Percentiles rank a stretch among this genome's conserved stretches.
Evolutionary conservation across 2,329 filamentous ascomycete species (phyloP).

Genomic region (Alternaria atra): DNA sequence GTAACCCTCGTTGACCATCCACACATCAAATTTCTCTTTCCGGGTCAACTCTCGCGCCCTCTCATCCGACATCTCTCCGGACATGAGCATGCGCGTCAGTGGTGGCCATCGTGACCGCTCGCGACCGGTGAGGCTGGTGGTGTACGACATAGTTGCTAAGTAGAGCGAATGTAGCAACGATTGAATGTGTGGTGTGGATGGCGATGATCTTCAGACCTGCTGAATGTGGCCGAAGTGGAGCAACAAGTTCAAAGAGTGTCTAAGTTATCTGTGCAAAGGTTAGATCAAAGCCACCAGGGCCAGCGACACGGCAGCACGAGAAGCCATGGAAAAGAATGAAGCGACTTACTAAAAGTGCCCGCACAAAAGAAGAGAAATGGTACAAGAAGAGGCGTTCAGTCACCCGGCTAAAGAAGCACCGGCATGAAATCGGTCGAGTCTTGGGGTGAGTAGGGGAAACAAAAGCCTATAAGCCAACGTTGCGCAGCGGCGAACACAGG

Average conservation of each 20-base stretch:
- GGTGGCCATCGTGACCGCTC: conserved; percentile 85
- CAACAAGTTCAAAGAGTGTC: conserved; percentile 40
- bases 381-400: conserved; percentile 34
- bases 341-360: conserved; percentile 50
- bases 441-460: conserved; percentile 44
- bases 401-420: conserved; percentile 51
- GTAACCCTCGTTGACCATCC: conserved; percentile 92
- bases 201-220: conserved; percentile 52
- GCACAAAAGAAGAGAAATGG: conserved; percentile 50
- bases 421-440: conserved; percentile 49
- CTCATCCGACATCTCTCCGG: conserved; percentile 81
- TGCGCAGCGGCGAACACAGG: conserved; percentile 24
- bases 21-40: conserved; percentile 79
- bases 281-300: conserved; percentile 24
- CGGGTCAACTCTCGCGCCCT: conserved; percentile 72
- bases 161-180: conserved; percentile 19
- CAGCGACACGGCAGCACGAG: conserved; percentile 18
- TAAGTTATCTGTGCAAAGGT: conserved; percentile 38
- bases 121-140: conserved; percentile 49
- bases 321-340: conserved; percentile 3
- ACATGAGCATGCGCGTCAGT: conserved; percentile 81
- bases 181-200: conserved; percentile 32
- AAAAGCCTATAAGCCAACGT: conserved; percentile 50
- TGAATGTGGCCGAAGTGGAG: conserved; percentile 46
- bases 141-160: conserved; percentile 42